phyloP scores from a whole-genome alignment of 179 eudicot genomes.

The Spinacia oleracea region DNA sequence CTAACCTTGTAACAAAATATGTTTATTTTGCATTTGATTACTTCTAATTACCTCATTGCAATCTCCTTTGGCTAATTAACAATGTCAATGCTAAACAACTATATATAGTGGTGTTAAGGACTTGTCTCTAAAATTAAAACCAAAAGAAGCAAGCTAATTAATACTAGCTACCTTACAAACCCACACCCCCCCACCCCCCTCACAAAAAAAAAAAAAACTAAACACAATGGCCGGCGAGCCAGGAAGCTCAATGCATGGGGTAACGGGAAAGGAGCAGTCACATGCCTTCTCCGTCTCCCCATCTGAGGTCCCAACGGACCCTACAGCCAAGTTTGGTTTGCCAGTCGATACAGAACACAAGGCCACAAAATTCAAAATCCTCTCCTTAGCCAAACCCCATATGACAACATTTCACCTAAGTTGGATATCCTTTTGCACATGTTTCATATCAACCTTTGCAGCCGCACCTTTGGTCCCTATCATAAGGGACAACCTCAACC shows the following conservation, averaged over 20 bases:
- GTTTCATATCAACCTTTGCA: constrained; percentile 24
- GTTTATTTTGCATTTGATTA: not conserved
- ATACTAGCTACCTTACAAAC: not conserved
- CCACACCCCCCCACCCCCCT: not conserved
- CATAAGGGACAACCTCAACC: constrained; percentile 23
- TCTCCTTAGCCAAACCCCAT: constrained; percentile 24
- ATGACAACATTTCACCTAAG: constrained; percentile 22
- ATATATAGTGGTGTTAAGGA: not conserved
- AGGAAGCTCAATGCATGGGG: not conserved
- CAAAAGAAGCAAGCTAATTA: not conserved
- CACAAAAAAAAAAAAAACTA: not conserved
- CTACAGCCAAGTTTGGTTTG: constrained; percentile 16
- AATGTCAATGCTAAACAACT: not conserved
- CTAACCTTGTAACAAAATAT: not conserved
- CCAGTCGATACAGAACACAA: constrained; percentile 26
- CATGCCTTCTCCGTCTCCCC: constrained; percentile 7
- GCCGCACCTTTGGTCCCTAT: constrained; percentile 26
- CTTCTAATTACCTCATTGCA: not conserved
- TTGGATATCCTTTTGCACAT: constrained; percentile 20
- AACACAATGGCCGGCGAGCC: not conserved
- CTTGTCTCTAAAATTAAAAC: not conserved
- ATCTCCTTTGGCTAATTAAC: not conserved
- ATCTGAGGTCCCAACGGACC: constrained; percentile 11
- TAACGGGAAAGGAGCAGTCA: constrained; percentile 1
- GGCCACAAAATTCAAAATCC: constrained; percentile 18